Evolutionary conservation across 495 filamentous ascomycete genomes (phyloP).

Genomic region (Talaromyces wortmannii): DNA sequence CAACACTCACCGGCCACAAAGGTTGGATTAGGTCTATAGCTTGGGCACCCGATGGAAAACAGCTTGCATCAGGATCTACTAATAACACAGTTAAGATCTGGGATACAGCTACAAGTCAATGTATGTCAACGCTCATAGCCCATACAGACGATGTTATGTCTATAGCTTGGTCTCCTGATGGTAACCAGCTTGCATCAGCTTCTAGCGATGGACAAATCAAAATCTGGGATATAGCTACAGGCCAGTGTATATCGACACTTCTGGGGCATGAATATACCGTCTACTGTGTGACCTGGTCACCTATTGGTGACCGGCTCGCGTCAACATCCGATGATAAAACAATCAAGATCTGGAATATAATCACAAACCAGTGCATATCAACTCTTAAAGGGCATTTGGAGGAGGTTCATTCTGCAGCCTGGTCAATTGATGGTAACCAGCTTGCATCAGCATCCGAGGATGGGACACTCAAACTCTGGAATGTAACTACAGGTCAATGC

Average conservation of each 20-base stretch:
- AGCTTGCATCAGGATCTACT: conserved; percentile 12
- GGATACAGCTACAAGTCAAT: neutral
- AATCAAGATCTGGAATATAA: conserved; percentile 13
- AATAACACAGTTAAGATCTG: conserved; percentile 13
- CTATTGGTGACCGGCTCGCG: conserved; percentile 10
- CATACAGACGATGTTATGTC: conserved; percentile 11
- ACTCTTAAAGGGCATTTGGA: conserved; percentile 12
- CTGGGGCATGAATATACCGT: conserved; percentile 13
- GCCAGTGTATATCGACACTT: conserved; percentile 3
- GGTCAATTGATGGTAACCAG: conserved; percentile 10
- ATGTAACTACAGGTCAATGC: neutral
- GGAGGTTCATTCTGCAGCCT: conserved; percentile 9
- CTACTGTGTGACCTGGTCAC: conserved; percentile 15
- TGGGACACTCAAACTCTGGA: conserved; percentile 13
- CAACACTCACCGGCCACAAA: no score
- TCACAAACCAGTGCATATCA: neutral
- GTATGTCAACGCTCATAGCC: conserved; percentile 5
- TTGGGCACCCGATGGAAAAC: neutral
- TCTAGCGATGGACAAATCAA: conserved; percentile 6
- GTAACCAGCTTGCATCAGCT: conserved; percentile 11
- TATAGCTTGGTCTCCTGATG: conserved; percentile 14
- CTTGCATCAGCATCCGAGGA: conserved; percentile 12
- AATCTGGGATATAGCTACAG: conserved; percentile 10
- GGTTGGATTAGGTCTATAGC: no score
- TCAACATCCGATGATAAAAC: conserved; percentile 8